Evolutionary conservation across 208 protist genomes (phyloP).

Genomic region (Leishmania lainsoni): DNA sequence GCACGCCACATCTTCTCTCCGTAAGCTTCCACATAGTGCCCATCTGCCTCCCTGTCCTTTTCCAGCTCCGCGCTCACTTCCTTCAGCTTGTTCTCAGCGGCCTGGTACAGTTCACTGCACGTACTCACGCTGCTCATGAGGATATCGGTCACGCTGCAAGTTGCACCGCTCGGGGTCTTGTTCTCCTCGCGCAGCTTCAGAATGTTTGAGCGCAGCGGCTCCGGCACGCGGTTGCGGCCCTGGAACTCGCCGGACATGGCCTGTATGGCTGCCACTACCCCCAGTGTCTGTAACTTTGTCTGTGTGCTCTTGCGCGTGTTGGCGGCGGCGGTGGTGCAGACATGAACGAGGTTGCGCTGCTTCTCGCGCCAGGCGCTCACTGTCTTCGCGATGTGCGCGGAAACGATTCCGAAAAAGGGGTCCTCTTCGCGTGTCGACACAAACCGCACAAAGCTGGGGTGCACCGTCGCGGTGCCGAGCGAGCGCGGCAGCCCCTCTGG

Average conservation of each 20-base stretch:
- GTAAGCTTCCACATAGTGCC: constrained; percentile 55
- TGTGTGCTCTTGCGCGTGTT: constrained; percentile 38
- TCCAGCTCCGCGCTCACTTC: constrained; percentile 60
- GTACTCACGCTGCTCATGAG: constrained; percentile 56
- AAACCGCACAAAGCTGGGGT: constrained; percentile 54
- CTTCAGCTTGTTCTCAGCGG: constrained; percentile 48
- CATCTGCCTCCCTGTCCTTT: constrained; percentile 57
- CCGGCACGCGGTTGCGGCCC: constrained; percentile 55
- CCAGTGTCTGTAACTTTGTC: constrained; percentile 52
- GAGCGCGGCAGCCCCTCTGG: constrained; percentile 58
- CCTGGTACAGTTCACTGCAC: constrained; percentile 60
- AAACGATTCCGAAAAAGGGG: constrained; percentile 89
- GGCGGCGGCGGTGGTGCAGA: constrained; percentile 42
- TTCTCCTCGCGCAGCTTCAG: constrained; percentile 53
- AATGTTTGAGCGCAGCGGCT: constrained; percentile 62
- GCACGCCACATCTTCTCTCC: constrained; percentile 82
- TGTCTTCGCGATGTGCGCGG: constrained; percentile 64
- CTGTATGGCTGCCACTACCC: constrained; percentile 63
- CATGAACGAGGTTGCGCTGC: constrained; percentile 52
- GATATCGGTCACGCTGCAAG: constrained; percentile 36
- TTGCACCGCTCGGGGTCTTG: constrained; percentile 34
- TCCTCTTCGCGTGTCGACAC: constrained; percentile 68
- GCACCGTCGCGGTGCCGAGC: constrained; percentile 64
- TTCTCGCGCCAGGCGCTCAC: constrained; percentile 62
- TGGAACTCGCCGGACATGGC: constrained; percentile 57